Evolutionary conservation across 1,284 basidiomycete genomes (phyloP).

Genomic region (Melampsora larici-populina): DNA sequence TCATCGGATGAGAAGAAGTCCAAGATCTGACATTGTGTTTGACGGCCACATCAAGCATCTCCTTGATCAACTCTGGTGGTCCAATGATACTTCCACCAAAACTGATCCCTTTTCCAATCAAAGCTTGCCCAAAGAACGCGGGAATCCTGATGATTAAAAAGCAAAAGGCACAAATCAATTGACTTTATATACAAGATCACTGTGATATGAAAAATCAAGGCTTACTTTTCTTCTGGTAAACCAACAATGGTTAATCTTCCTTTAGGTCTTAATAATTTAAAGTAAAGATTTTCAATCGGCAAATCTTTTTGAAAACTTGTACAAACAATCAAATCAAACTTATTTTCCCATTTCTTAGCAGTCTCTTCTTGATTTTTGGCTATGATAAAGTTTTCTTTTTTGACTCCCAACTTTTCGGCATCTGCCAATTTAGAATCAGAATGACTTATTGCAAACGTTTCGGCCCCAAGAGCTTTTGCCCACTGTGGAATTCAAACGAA

Average conservation of each 20-base stretch:
- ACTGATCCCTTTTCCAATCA: conserved; percentile 29
- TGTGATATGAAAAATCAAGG: background rate
- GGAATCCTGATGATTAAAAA: conserved; percentile 1
- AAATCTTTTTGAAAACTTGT: conserved; percentile 35
- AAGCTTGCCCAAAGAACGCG: conserved; percentile 30
- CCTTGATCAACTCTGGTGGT: conserved; percentile 30
- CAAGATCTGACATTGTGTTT: conserved; percentile 35
- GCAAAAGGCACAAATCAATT: background rate
- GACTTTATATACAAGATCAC: background rate
- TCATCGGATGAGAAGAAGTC: conserved; percentile 28
- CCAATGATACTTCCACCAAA: conserved; percentile 41
- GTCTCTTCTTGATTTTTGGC: conserved; percentile 6
- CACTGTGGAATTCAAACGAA: background rate
- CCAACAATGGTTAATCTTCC: conserved; percentile 29
- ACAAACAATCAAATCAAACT: conserved; percentile 39
- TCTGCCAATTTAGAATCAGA: conserved; percentile 38
- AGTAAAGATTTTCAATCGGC: conserved; percentile 28
- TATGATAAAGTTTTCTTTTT: conserved; percentile 32
- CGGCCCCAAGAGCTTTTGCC: conserved; percentile 38
- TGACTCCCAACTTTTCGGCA: conserved; percentile 29
- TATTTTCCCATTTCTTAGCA: conserved; percentile 30
- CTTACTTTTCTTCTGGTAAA: conserved; percentile 38
- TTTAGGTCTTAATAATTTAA: conserved; percentile 18
- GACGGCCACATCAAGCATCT: conserved; percentile 41
- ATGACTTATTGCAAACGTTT: conserved; percentile 29